A percentile compares a stretch with the other conserved stretches of the same genome.
phyloP scores from a whole-genome alignment of 495 filamentous ascomycete species.

The Aspergillus heteromorphus region DNA sequence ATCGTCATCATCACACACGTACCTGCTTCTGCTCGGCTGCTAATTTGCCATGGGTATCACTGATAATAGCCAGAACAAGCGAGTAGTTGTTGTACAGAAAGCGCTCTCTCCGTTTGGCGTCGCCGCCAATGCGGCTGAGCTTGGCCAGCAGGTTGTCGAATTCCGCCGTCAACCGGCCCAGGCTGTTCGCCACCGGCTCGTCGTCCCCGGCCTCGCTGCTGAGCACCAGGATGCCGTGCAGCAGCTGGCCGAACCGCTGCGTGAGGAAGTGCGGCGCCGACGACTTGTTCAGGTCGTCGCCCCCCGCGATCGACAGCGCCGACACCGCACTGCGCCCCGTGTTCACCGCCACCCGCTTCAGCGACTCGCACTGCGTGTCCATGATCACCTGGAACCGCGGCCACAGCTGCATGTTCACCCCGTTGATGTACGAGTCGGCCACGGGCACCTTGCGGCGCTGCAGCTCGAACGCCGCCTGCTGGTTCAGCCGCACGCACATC shows the following conservation, averaged over 20 bases:
- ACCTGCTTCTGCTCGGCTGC: conserved; percentile 64
- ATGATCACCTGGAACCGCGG: conserved; percentile 90
- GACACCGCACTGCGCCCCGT: conserved; percentile 48
- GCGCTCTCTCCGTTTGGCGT: conserved; percentile 72
- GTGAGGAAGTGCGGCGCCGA: conserved; percentile 88
- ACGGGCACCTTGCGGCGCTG: conserved; percentile 87
- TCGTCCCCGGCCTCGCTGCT: conserved; percentile 86
- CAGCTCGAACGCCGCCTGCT: conserved; percentile 86
- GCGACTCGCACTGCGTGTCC: conserved; percentile 84
- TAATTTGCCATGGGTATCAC: conserved; percentile 74
- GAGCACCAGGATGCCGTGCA: conserved; percentile 76
- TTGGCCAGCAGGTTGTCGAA: conserved; percentile 72
- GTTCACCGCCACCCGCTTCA: conserved; percentile 55
- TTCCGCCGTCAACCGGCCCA: conserved; percentile 69
- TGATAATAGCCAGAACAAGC: conserved; percentile 84
- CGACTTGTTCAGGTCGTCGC: conserved; percentile 57
- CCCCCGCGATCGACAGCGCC: conserved; percentile 52
- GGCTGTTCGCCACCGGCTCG: conserved; percentile 79
- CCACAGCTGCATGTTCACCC: conserved; percentile 92
- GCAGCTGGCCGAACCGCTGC: conserved; percentile 84
- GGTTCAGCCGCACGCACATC: conserved; percentile 87
- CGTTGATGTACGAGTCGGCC: conserved; percentile 88
- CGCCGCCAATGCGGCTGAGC: conserved; percentile 60
- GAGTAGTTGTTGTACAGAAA: conserved; percentile 95
- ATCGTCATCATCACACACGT: conserved; percentile 11